These are phyloP conservation scores for Trichoderma gracile DNA, from an alignment of 2,329 filamentous ascomycete species.

Conservation along the genomic window DNA sequence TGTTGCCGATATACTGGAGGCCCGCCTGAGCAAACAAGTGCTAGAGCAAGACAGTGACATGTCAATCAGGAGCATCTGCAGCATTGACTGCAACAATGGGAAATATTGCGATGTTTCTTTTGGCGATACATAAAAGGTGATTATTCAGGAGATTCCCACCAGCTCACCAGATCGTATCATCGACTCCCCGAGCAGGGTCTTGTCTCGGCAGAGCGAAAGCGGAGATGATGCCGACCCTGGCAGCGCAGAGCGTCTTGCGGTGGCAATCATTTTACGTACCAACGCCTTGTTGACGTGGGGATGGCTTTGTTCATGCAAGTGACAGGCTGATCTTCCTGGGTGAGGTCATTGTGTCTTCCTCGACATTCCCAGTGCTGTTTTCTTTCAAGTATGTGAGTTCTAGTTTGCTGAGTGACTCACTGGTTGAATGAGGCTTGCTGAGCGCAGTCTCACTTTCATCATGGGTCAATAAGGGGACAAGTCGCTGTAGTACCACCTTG, in stretches of 20 bases:
- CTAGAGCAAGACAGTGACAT: too few relatives aligned
- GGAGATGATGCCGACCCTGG: constrained; percentile 5
- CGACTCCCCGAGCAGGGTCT: neutral
- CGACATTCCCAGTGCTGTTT: too few relatives aligned
- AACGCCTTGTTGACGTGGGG: neutral
- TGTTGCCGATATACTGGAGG: too few relatives aligned
- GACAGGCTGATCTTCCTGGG: neutral
- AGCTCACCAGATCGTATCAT: neutral
- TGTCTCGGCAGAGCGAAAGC: constrained; percentile 9
- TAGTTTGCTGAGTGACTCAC: too few relatives aligned
- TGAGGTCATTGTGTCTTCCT: neutral
- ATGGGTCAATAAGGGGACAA: neutral
- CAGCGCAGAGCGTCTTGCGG: neutral
- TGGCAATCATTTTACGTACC: neutral
- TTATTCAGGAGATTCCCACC: neutral
- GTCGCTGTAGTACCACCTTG: neutral
- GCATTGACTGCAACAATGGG: too few relatives aligned
- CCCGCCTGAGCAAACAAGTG: too few relatives aligned
- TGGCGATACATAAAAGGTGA: neutral
- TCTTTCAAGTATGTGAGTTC: too few relatives aligned
- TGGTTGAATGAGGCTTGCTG: neutral
- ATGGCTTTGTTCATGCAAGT: neutral
- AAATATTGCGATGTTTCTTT: neutral
- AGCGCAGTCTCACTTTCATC: neutral
- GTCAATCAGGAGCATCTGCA: too few relatives aligned